Percentiles rank a stretch among this genome's conserved stretches.
Evolutionary conservation across 2,329 filamentous ascomycete genomes (phyloP).

Genomic region (Trichophyton benhamiae): DNA sequence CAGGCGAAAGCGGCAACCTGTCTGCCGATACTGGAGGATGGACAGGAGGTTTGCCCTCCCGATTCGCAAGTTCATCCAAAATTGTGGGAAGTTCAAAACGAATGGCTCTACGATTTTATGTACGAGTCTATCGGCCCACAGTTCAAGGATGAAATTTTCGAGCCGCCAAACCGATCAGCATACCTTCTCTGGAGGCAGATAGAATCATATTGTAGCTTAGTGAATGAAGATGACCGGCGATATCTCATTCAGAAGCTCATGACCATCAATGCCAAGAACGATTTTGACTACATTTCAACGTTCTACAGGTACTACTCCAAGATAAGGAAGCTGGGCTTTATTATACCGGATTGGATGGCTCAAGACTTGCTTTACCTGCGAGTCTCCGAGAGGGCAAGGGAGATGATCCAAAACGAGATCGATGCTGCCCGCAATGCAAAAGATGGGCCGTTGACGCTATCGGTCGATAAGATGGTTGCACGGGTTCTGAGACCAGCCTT

Average conservation of each 20-base stretch:
- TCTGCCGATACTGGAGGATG: background rate
- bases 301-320: background rate
- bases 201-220: conserved; percentile 1
- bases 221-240: conserved; percentile 2
- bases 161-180: background rate
- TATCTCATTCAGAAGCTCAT: background rate
- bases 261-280: conserved; percentile 1
- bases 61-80: background rate
- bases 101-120: conserved; percentile 5
- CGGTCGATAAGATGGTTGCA: background rate
- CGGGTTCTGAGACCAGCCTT: background rate
- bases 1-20: background rate
- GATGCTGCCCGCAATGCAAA: conserved; percentile 1
- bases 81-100: conserved; percentile 1
- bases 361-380: conserved; percentile 2
- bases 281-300: background rate
- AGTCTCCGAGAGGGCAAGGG: conserved; percentile 1
- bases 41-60: background rate
- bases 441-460: background rate
- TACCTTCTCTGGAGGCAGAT: conserved; percentile 4
- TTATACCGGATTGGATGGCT: conserved; percentile 1
- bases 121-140: background rate
- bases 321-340: conserved; percentile 1
- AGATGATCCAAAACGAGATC: background rate
- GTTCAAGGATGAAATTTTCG: background rate